Evolutionary conservation across 2,329 filamentous ascomycete genomes (phyloP).

Genomic region (Aschersonia sp.): DNA sequence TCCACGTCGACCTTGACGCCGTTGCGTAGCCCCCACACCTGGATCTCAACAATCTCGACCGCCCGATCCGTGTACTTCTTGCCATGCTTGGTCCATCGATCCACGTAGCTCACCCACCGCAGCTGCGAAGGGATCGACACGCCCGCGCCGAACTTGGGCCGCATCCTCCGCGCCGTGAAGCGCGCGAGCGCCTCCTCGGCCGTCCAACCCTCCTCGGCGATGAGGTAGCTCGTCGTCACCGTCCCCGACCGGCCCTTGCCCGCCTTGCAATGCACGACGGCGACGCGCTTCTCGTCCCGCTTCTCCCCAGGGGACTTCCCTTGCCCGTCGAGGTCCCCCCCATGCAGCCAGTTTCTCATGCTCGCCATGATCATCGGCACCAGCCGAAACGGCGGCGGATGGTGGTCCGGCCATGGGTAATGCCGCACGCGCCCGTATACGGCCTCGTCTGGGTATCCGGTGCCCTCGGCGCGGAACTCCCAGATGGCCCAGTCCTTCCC

Average conservation of each 20-base stretch:
- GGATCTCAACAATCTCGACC: slow-evolving; percentile 76
- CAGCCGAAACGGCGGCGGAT: slow-evolving; percentile 83
- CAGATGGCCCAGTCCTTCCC: slow-evolving; percentile 82
- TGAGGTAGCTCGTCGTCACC: slow-evolving; percentile 75
- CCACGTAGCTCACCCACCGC: slow-evolving; percentile 77
- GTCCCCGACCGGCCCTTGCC: slow-evolving; percentile 91
- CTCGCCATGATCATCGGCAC: slow-evolving; percentile 81
- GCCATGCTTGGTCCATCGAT: slow-evolving; percentile 61
- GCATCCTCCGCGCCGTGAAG: slow-evolving; percentile 75
- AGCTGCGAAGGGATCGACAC: slow-evolving; percentile 89
- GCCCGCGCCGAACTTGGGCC: slow-evolving; percentile 73
- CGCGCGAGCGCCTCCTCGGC: slow-evolving; percentile 36
- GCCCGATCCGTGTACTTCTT: slow-evolving; percentile 74
- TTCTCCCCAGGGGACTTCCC: background rate
- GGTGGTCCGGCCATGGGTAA: slow-evolving; percentile 94
- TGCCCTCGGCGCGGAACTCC: slow-evolving; percentile 95
- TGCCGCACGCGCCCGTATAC: slow-evolving; percentile 79
- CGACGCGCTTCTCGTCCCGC: slow-evolving; percentile 43
- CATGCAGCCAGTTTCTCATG: slow-evolving; percentile 78
- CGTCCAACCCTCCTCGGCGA: slow-evolving; percentile 62
- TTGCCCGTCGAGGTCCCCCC: slow-evolving; percentile 23
- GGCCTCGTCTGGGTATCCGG: slow-evolving; percentile 82
- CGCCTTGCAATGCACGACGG: slow-evolving; percentile 93
- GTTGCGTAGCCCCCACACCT: slow-evolving; percentile 76
- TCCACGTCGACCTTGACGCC: slow-evolving; percentile 81